Percentiles rank a stretch among this genome's conserved stretches.
Conservation (phyloP, 495 filamentous ascomycete genomes). For the Zalerion maritima region DNA sequence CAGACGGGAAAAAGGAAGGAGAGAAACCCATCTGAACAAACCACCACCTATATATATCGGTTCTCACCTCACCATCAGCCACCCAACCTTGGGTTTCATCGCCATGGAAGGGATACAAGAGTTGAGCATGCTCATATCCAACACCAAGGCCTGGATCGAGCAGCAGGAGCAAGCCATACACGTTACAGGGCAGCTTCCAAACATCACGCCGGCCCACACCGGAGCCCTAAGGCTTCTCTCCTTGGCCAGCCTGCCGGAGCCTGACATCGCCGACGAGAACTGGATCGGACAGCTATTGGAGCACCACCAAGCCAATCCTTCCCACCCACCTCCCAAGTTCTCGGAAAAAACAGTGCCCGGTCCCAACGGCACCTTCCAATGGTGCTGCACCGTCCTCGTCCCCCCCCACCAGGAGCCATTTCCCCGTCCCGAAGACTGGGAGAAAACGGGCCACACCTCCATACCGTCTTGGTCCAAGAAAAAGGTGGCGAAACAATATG, state of each 20-base stretch:
- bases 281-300: slow-evolving; percentile 23
- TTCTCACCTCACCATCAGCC: too few species aligned
- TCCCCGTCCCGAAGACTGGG: slow-evolving; percentile 10
- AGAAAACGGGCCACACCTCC: slow-evolving; percentile 3
- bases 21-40: too few species aligned
- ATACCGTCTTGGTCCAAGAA: slow-evolving; percentile 19
- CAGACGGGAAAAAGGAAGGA: too few species aligned
- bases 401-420: slow-evolving; percentile 11
- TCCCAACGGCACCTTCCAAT: slow-evolving; percentile 5
- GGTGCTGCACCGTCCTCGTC: slow-evolving; percentile 10
- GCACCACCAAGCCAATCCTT: slow-evolving; percentile 7
- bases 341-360: slow-evolving; percentile 4
- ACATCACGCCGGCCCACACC: slow-evolving; percentile 17
- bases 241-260: slow-evolving; percentile 9
- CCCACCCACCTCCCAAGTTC: slow-evolving; percentile 4
- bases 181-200: slow-evolving; percentile 8
- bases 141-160: slow-evolving; percentile 21
- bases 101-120: too few species aligned
- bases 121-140: too few species aligned
- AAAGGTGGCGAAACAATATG: slow-evolving; percentile 31
- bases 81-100: too few species aligned
- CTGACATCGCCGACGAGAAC: slow-evolving; percentile 15
- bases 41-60: too few species aligned
- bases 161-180: slow-evolving; percentile 14
- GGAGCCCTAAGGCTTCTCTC: slow-evolving; percentile 16